Conservation (phyloP, 345 rosid genomes). For the Pistacia vera region DNA sequence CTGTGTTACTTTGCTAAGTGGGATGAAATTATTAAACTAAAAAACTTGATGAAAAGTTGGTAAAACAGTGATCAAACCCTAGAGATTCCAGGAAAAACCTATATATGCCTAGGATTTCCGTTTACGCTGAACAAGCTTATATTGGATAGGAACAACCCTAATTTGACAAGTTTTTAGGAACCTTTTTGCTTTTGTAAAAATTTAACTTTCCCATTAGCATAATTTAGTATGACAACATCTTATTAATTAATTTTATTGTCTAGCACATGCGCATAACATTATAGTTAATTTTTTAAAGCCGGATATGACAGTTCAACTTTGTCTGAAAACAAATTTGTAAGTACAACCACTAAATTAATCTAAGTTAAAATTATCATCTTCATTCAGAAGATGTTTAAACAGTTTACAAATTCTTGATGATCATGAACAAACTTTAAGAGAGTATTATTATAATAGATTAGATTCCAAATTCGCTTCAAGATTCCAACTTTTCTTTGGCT, state of each 20-base stretch:
- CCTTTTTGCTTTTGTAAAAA: background rate
- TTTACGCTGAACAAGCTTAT: background rate
- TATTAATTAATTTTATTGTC: background rate
- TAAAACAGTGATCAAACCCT: conserved; percentile 3
- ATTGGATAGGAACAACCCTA: background rate
- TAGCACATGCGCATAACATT: conserved; percentile 1
- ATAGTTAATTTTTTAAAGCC: background rate
- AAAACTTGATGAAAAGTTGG: conserved; percentile 9
- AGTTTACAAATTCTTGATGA: background rate
- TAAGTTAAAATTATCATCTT: background rate
- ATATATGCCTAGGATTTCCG: conserved; percentile 11
- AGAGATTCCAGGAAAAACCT: conserved; percentile 19
- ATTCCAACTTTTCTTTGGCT: background rate
- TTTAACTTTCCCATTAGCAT: background rate
- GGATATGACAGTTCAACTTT: conserved; percentile 1
- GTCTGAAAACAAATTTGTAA: background rate
- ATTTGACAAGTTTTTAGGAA: background rate
- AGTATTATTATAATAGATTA: conserved; percentile 6
- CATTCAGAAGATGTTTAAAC: background rate
- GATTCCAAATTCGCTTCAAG: background rate
- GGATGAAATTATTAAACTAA: background rate
- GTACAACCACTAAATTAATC: background rate
- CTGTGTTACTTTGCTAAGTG: background rate
- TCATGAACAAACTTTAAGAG: background rate
- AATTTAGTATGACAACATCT: background rate